Evolutionary conservation across 768 basidiomycete genomes (phyloP).

Genomic region (Lyophyllum decastes): DNA sequence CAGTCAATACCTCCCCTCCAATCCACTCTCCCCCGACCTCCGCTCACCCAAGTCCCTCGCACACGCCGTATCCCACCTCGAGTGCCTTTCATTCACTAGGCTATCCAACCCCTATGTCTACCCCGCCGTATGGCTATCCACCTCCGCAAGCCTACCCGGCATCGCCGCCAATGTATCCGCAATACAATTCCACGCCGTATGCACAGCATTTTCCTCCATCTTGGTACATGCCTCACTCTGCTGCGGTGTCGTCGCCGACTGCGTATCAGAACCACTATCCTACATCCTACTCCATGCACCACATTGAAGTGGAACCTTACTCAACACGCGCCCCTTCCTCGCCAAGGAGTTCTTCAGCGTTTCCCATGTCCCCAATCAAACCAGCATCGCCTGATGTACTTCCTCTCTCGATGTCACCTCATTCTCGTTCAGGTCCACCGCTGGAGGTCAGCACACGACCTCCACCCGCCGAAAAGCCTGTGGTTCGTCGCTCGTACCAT

Average conservation of each 20-base stretch:
- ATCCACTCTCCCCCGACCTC: constrained; percentile 24
- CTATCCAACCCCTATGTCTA: constrained; percentile 31
- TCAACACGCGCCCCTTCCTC: constrained; percentile 18
- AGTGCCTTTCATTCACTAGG: constrained; percentile 34
- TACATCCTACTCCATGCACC: constrained; percentile 28
- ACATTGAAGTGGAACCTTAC: constrained; percentile 23
- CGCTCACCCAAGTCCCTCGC: constrained; percentile 23
- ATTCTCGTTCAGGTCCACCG: constrained; percentile 10
- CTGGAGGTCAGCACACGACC: constrained; percentile 7
- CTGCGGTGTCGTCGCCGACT: constrained; percentile 17
- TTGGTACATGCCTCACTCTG: constrained; percentile 41
- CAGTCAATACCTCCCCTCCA: constrained; percentile 22
- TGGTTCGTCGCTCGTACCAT: constrained; percentile 59
- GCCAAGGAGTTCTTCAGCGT: constrained; percentile 18
- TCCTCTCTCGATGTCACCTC: constrained; percentile 5
- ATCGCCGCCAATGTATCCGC: constrained; percentile 36
- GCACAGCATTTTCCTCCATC: constrained; percentile 33
- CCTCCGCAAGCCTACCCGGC: constrained; percentile 34
- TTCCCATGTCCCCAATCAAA: constrained; percentile 10
- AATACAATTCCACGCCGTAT: constrained; percentile 37
- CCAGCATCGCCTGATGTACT: constrained; percentile 3
- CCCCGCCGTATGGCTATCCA: constrained; percentile 37
- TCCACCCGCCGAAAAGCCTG: constrained; percentile 25
- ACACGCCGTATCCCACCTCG: constrained; percentile 24
- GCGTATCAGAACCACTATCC: constrained; percentile 33